Evolutionary conservation across 2,329 filamentous ascomycete genomes (phyloP).

Genomic region (Microdochium trichocladiopsis): DNA sequence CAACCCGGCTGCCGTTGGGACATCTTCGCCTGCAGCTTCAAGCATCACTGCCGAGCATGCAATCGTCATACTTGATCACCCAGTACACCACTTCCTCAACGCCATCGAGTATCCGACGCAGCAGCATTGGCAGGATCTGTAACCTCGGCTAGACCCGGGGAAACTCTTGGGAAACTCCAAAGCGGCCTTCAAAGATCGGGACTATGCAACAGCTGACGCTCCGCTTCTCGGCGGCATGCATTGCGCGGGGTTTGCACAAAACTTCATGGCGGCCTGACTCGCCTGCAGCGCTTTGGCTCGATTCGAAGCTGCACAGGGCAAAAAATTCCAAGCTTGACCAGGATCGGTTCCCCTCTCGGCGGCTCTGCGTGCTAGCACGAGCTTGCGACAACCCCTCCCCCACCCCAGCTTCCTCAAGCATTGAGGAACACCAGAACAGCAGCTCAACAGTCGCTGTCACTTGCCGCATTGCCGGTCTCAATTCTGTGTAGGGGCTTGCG

Average conservation of each 20-base stretch:
- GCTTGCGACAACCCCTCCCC: conserved; percentile 4
- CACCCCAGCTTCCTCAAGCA: conserved; percentile 3
- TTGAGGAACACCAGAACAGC: conserved; percentile 22
- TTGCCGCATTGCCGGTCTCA: too few species aligned
- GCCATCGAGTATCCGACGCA: too few species aligned
- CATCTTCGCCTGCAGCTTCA: too few species aligned
- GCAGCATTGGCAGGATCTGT: too few species aligned
- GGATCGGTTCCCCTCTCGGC: background rate
- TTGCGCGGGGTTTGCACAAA: background rate
- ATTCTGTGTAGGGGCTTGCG: too few species aligned
- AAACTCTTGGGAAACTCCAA: background rate
- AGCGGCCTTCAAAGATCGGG: background rate
- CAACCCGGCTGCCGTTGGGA: too few species aligned
- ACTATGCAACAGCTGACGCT: background rate
- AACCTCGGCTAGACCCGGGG: background rate
- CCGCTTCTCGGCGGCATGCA: background rate
- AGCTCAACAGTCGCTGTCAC: background rate
- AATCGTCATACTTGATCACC: too few species aligned
- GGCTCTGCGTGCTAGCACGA: conserved; percentile 6
- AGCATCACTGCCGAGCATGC: too few species aligned
- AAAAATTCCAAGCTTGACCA: background rate
- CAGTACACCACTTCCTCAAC: too few species aligned
- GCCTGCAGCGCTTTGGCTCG: background rate
- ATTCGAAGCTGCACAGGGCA: background rate
- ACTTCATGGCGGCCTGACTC: background rate